phyloP scores from a whole-genome alignment of 140 eudicot genomes.

The Cichorium intybus region DNA sequence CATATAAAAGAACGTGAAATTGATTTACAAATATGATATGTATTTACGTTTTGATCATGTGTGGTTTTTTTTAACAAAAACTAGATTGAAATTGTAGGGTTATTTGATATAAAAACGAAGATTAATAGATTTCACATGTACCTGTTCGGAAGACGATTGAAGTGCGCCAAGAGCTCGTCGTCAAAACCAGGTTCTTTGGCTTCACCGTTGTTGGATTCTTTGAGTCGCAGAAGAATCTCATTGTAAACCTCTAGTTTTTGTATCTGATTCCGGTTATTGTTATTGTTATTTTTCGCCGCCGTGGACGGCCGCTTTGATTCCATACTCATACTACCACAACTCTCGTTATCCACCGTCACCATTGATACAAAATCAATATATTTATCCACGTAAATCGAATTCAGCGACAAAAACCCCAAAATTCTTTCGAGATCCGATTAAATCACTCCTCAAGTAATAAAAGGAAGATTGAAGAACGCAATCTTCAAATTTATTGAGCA shows the following conservation, averaged over 20 bases:
- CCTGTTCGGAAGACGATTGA: slow-evolving; percentile 87
- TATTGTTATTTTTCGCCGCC: slow-evolving; percentile 3
- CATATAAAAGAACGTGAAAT: slow-evolving; percentile 17
- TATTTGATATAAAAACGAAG: background rate
- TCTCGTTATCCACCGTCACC: slow-evolving; percentile 88
- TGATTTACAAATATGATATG: background rate
- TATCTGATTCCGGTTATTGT: slow-evolving; percentile 51
- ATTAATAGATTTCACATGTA: slow-evolving; percentile 3
- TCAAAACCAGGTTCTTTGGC: slow-evolving; percentile 68
- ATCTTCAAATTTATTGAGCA: background rate
- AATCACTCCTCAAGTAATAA: background rate
- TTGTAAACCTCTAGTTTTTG: slow-evolving; percentile 76
- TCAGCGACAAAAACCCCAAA: background rate
- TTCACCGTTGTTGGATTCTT: slow-evolving; percentile 53
- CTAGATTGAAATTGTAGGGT: background rate
- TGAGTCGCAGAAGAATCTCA: slow-evolving; percentile 80
- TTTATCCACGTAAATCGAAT: background rate
- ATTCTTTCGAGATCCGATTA: slow-evolving; percentile 6
- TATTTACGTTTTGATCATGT: background rate
- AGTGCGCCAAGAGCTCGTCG: slow-evolving; percentile 89
- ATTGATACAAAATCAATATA: slow-evolving; percentile 12
- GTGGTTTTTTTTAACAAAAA: background rate
- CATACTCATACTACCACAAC: slow-evolving; percentile 53
- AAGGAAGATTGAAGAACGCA: background rate
- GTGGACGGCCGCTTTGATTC: slow-evolving; percentile 40